Percentiles rank a stretch among this genome's conserved stretches.
These are phyloP conservation scores for Graphiopsis chlorocephala DNA, from an alignment of 2,329 filamentous ascomycete genomes.

Conservation along the genomic window DNA sequence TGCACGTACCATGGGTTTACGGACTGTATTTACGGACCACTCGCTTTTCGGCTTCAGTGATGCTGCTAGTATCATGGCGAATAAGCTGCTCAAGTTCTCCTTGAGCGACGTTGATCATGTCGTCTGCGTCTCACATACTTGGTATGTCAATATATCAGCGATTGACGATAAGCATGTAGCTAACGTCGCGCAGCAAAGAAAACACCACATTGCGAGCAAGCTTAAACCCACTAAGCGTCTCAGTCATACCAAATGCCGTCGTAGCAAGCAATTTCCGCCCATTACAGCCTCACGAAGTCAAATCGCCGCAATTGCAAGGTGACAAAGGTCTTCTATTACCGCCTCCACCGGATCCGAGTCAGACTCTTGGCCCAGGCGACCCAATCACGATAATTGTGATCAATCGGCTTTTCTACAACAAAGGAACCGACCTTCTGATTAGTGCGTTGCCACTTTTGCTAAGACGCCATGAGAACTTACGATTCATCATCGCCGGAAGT, in stretches of 20 bases:
- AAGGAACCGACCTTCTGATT: constrained; percentile 94
- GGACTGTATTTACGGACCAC: constrained; percentile 96
- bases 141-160: constrained; percentile 51
- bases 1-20: constrained; percentile 89
- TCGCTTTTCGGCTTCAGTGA: constrained; percentile 97
- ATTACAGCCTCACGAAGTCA: constrained; percentile 45
- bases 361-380: constrained; percentile 74
- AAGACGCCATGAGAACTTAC: constrained; percentile 83
- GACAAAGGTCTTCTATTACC: constrained; percentile 39
- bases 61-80: constrained; percentile 90
- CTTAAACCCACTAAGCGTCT: constrained; percentile 93
- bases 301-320: constrained; percentile 20
- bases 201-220: constrained; percentile 95
- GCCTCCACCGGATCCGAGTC: constrained; percentile 54
- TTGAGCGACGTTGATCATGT: constrained; percentile 97
- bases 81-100: constrained; percentile 94
- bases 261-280: constrained; percentile 95
- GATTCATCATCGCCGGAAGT: constrained; percentile 93
- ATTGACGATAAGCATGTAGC: not conserved
- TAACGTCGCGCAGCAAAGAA: constrained; percentile 68
- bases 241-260: constrained; percentile 94
- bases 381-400: constrained; percentile 96
- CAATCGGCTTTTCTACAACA: constrained; percentile 97
- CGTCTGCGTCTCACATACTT: constrained; percentile 97
- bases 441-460: constrained; percentile 92